A percentile compares a stretch with the other conserved stretches of the same genome.
phyloP scores from a whole-genome alignment of 768 basidiomycete species.

The Rhizopogon vesiculosus region DNA sequence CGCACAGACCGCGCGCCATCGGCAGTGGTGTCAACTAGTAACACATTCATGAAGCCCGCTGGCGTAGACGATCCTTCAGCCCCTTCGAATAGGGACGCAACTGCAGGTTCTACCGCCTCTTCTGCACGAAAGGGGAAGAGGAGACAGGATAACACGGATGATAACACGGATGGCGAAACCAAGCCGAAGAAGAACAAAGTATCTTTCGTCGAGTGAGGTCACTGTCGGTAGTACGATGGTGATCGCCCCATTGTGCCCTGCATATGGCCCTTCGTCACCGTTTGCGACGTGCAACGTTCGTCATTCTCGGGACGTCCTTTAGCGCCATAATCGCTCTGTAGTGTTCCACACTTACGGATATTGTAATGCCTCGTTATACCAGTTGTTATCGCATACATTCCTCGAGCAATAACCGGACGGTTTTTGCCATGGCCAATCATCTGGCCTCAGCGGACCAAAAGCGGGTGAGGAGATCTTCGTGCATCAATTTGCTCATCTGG shows the following conservation, averaged over 20 bases:
- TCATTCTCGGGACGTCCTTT: background rate
- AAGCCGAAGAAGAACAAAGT: slow-evolving; percentile 23
- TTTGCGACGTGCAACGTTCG: too few species aligned
- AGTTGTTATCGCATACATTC: background rate
- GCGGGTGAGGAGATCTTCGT: background rate
- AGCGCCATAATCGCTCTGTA: background rate
- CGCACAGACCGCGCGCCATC: slow-evolving; percentile 9
- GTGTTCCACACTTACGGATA: background rate
- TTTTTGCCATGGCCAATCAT: background rate
- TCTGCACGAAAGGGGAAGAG: slow-evolving; percentile 8
- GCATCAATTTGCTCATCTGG: background rate
- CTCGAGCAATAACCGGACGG: background rate
- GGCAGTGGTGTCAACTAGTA: slow-evolving; percentile 1
- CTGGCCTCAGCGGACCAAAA: background rate
- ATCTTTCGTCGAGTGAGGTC: slow-evolving; percentile 19
- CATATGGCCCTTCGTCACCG: background rate
- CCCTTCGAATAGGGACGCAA: background rate
- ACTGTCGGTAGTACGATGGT: slow-evolving; percentile 13
- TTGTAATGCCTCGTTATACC: background rate
- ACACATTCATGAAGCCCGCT: slow-evolving; percentile 47
- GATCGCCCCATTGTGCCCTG: slow-evolving; percentile 11
- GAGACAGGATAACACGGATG: slow-evolving; percentile 20
- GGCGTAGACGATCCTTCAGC: slow-evolving; percentile 48
- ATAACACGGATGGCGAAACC: slow-evolving; percentile 15
- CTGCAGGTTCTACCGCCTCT: background rate